Evolutionary conservation across 768 basidiomycete genomes (phyloP).

Genomic region (Coprinellus micaceus): DNA sequence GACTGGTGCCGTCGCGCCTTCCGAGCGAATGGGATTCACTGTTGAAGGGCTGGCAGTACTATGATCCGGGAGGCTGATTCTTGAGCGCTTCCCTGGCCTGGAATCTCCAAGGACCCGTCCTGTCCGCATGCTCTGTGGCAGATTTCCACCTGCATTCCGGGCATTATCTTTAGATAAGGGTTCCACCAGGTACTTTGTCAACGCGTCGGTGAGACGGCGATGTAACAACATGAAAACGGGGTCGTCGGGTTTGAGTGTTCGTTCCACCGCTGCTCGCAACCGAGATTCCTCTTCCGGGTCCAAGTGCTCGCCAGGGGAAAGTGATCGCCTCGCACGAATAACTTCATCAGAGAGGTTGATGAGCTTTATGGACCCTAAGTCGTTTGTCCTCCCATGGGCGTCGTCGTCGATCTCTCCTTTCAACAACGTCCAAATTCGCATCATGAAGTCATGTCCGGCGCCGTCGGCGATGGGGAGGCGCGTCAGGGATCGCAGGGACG

Average conservation of each 20-base stretch:
- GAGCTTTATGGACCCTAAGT: conserved; percentile 45
- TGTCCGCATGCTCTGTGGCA: conserved; percentile 34
- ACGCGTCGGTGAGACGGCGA: conserved; percentile 47
- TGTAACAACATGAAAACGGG: conserved; percentile 66
- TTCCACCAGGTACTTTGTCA: conserved; percentile 16
- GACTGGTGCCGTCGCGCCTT: conserved; percentile 7
- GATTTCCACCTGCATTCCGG: not conserved
- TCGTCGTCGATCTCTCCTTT: conserved; percentile 50
- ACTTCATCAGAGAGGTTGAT: conserved; percentile 74
- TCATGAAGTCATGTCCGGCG: conserved; percentile 39
- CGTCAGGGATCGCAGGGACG: conserved; percentile 55
- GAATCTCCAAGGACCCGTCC: conserved; percentile 24
- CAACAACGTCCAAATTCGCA: conserved; percentile 65
- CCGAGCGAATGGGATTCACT: conserved; percentile 15
- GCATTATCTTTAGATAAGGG: not conserved
- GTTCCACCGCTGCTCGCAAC: conserved; percentile 59
- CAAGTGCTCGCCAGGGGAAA: conserved; percentile 8
- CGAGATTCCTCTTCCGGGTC: conserved; percentile 43
- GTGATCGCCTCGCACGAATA: conserved; percentile 44
- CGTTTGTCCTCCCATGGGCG: conserved; percentile 16
- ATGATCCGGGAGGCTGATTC: not conserved
- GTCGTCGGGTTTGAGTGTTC: conserved; percentile 57
- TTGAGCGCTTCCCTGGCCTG: conserved; percentile 16
- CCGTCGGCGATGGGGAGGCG: conserved; percentile 30
- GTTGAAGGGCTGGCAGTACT: not conserved